Evolutionary conservation across 83 land plant genomes (phyloP).

Genomic region (Diphasiastrum complanatum): DNA sequence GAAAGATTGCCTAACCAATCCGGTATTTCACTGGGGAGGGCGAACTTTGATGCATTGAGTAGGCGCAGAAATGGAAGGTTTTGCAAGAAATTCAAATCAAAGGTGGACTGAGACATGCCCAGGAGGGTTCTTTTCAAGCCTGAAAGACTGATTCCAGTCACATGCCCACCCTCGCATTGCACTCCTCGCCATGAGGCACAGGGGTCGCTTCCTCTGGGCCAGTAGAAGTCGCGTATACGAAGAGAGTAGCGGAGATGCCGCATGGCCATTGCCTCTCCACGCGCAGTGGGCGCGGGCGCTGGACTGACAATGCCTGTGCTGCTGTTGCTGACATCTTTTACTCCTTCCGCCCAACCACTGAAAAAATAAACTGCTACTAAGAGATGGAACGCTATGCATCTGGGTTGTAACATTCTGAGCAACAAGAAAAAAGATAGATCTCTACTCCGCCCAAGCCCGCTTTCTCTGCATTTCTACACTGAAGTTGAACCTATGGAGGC

Average conservation of each 20-base stretch:
- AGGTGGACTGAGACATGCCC: constrained; percentile 28
- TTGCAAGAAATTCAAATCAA: constrained; percentile 56
- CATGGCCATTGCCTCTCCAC: constrained; percentile 15
- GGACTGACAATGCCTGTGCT: too few relatives aligned
- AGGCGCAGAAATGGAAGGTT: constrained; percentile 42
- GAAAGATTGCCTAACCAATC: constrained; percentile 53
- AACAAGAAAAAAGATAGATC: too few relatives aligned
- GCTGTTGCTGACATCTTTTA: too few relatives aligned
- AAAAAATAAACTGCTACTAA: too few relatives aligned
- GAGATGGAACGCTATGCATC: too few relatives aligned
- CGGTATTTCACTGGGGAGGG: constrained; percentile 67
- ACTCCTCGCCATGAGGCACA: constrained; percentile 19
- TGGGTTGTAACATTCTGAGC: too few relatives aligned
- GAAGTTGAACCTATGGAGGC: too few relatives aligned
- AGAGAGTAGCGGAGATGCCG: constrained; percentile 4
- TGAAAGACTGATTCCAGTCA: constrained; percentile 13
- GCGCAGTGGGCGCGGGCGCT: too few relatives aligned
- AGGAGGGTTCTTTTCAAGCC: constrained; percentile 2
- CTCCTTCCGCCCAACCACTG: too few relatives aligned
- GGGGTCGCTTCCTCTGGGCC: constrained; percentile 17
- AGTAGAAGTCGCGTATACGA: constrained; percentile 5
- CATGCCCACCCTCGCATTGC: constrained; percentile 21
- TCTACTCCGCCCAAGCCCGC: too few relatives aligned
- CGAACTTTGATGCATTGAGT: constrained; percentile 65
- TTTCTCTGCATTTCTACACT: too few relatives aligned